Base-by-base conservation (phyloP, 1,284 basidiomycete species). In the Leucoagaricus sp. region DNA sequence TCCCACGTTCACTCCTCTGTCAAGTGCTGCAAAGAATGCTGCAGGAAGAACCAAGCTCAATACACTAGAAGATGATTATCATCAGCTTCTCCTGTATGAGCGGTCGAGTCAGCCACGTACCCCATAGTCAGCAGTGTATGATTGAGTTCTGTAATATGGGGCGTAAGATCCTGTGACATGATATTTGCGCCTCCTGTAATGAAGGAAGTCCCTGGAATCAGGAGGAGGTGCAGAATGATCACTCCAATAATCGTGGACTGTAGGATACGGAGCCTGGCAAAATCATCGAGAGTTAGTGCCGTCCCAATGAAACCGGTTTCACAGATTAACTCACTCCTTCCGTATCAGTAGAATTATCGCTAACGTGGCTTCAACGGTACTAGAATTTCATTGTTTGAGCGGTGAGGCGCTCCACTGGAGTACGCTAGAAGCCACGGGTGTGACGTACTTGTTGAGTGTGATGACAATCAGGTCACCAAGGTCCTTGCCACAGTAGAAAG, bases 51-150 rank as follows among this genome's bases (percentile, higher is more conserved):
- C 69, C 2, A 88, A 71, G 13, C 81, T 77, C 60, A 89, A 65
- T 1, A 88, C 83, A 17, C 86, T 88, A 61, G 2, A 48, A 6
- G 23, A 28, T 26, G 23, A 9, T 19, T 21, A 46, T 45, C 17
- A 52, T 26, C 19, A 49, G 25, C 26, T 8, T n/a, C n/a, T n/a
- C 12, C 8, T 29, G 34, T 19, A 40, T 4, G 13, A 7, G 7
- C n/a, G 36, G 21, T 25, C 7, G 29, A 12, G 21, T 36, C 12
- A 13, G 26, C n/a, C 26, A 53, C 60, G 10, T 57, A 86, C 86
- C 86, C 87, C 59, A 89, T 75, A 0, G 80, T 82, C 7, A 89
- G 74, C n/a, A 89, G 69, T 0, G 84, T 79, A 55, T 86, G 84
- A 61, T 89, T 89, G 3, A 89, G 72, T 59, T 88, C 76, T 0